Evolutionary conservation across 495 filamentous ascomycete genomes (phyloP).

Genomic region (Lophiostoma macrostomum): DNA sequence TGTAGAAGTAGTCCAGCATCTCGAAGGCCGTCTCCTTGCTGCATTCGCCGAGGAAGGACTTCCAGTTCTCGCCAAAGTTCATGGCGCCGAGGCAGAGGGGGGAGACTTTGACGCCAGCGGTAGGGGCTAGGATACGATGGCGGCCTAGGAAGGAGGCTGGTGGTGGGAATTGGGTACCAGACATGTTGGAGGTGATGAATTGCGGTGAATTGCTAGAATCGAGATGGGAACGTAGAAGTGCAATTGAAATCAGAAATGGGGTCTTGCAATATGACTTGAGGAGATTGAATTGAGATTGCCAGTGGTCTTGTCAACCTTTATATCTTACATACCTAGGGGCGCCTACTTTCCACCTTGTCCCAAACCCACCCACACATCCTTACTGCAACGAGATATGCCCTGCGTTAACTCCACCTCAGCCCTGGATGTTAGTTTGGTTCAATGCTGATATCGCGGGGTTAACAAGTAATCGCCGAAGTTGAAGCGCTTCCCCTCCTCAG

Average conservation of each 20-base stretch:
- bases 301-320: too few relatives aligned
- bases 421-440: neutral
- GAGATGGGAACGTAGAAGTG: neutral
- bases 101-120: constrained; percentile 58
- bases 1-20: constrained; percentile 66
- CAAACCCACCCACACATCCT: too few relatives aligned
- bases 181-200: constrained; percentile 4
- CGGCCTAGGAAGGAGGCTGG: constrained; percentile 57
- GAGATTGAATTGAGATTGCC: too few relatives aligned
- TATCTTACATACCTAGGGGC: too few relatives aligned
- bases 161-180: constrained; percentile 41
- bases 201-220: too few relatives aligned
- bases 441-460: neutral
- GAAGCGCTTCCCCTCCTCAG: neutral
- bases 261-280: too few relatives aligned
- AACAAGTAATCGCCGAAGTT: constrained; percentile 2
- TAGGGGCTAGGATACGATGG: constrained; percentile 58
- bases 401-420: too few relatives aligned
- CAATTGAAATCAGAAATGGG: too few relatives aligned
- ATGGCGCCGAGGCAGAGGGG: constrained; percentile 62
- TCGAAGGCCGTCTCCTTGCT: constrained; percentile 58
- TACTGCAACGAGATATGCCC: too few relatives aligned
- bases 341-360: too few relatives aligned
- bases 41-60: constrained; percentile 54
- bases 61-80: constrained; percentile 58